These are phyloP conservation scores for Hysterium pulicare DNA, from an alignment of 2,329 filamentous ascomycete species.

Conservation along the genomic window DNA sequence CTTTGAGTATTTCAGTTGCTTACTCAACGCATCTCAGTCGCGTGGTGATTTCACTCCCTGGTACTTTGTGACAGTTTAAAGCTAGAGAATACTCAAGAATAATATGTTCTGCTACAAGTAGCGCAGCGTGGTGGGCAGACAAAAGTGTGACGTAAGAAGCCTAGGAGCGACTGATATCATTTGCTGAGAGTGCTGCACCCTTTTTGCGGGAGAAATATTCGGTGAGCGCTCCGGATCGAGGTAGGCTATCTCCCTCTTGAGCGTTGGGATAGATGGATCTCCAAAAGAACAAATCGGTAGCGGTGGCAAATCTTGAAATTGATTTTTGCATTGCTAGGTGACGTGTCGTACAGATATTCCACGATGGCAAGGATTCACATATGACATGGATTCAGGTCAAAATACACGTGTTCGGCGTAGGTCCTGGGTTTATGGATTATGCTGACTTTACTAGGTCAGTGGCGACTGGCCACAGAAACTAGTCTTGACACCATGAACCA, in stretches of 20 bases:
- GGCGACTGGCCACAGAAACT: no score
- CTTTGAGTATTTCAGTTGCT: no score
- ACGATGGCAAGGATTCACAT: slow-evolving; percentile 71
- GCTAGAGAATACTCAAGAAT: slow-evolving; percentile 34
- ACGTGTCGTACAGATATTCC: slow-evolving; percentile 76
- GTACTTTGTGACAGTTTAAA: no score
- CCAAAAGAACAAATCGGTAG: slow-evolving; percentile 68
- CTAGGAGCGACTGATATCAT: slow-evolving; percentile 69
- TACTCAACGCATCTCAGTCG: no score
- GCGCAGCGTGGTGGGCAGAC: slow-evolving; percentile 54
- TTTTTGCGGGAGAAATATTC: slow-evolving; percentile 61
- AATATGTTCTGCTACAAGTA: slow-evolving; percentile 36
- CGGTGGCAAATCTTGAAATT: slow-evolving; percentile 64
- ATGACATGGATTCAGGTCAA: slow-evolving; percentile 75
- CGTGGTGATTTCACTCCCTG: no score
- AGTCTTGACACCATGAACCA: no score
- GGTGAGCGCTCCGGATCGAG: slow-evolving; percentile 57
- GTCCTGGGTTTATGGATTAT: no score
- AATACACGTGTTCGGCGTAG: slow-evolving; percentile 60
- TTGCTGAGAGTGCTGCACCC: slow-evolving; percentile 55
- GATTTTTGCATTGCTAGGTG: slow-evolving; percentile 63
- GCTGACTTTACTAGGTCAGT: no score
- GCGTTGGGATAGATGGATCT: slow-evolving; percentile 58
- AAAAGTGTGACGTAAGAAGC: slow-evolving; percentile 63
- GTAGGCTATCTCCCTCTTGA: slow-evolving; percentile 46